Evolutionary conservation across 2,329 filamentous ascomycete species (phyloP).

Genomic region (Pezicula neosporulosa): DNA sequence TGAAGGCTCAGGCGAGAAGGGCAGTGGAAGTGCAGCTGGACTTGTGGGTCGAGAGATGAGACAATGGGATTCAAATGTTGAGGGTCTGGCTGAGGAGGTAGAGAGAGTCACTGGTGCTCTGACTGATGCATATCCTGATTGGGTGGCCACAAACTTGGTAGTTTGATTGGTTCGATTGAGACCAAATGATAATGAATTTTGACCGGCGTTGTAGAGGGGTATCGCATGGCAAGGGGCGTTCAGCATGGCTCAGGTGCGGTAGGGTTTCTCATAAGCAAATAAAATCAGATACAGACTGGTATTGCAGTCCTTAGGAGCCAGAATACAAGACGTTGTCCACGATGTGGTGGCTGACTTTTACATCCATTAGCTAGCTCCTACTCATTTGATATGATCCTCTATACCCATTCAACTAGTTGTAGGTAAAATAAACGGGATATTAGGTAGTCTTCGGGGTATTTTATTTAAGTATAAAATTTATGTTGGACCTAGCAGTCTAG

Average conservation of each 20-base stretch:
- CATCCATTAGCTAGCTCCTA: no score
- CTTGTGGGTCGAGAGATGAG: slow-evolving; percentile 69
- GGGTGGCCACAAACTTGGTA: slow-evolving; percentile 51
- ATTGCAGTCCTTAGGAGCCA: background rate
- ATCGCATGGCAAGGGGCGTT: slow-evolving; percentile 12
- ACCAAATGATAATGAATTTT: background rate
- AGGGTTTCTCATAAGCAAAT: slow-evolving; percentile 16
- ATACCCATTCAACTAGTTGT: no score
- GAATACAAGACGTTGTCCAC: background rate
- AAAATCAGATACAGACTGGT: slow-evolving; percentile 4
- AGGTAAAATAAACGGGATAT: no score
- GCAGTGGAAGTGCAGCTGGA: slow-evolving; percentile 61
- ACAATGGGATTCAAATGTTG: slow-evolving; percentile 86
- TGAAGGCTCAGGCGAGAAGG: slow-evolving; percentile 66
- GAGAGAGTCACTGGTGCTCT: slow-evolving; percentile 81
- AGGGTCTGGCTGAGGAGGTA: slow-evolving; percentile 82
- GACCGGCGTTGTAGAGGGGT: slow-evolving; percentile 20
- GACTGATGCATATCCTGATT: slow-evolving; percentile 73
- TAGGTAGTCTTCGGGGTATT: no score
- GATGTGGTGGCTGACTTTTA: no score
- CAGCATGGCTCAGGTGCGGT: slow-evolving; percentile 12
- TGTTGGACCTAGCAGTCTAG: no score
- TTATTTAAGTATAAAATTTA: no score
- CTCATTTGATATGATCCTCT: no score
- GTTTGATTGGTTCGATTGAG: slow-evolving; percentile 32